phyloP scores from a whole-genome alignment of 306 rosid species.

The Trifolium repens region DNA sequence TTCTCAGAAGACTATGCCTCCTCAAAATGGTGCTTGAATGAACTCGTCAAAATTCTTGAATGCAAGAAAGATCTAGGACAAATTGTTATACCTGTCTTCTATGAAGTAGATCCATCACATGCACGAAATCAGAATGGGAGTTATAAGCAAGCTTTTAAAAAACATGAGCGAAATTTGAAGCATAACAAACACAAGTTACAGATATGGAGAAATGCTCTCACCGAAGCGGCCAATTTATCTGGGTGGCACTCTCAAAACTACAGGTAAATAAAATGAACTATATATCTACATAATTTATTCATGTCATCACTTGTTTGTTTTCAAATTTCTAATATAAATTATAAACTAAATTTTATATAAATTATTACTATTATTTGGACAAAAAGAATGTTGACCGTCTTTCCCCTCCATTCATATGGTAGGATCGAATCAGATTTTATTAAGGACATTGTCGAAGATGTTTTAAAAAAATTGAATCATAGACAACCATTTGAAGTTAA shows the following conservation, averaged over 20 bases:
- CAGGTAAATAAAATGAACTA: not conserved
- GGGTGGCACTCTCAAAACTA: not conserved
- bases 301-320: not conserved
- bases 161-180: not conserved
- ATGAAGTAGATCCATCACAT: constrained; percentile 25
- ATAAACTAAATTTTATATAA: too few relatives aligned
- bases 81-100: constrained; percentile 24
- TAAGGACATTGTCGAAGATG: too few relatives aligned
- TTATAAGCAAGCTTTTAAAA: not conserved
- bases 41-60: constrained; percentile 6
- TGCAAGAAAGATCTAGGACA: constrained; percentile 2
- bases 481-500: too few relatives aligned
- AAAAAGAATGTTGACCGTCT: too few relatives aligned
- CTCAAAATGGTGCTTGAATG: constrained; percentile 28
- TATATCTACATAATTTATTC: not conserved
- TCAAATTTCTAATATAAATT: too few relatives aligned
- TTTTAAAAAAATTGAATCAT: too few relatives aligned
- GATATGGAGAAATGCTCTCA: constrained; percentile 29
- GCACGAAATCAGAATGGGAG: constrained; percentile 19
- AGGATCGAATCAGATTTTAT: too few relatives aligned
- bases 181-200: not conserved
- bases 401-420: too few relatives aligned
- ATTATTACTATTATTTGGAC: too few relatives aligned
- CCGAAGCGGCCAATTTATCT: constrained; percentile 4
- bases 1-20: constrained; percentile 24